These are phyloP conservation scores for Cynara cardunculus DNA, from an alignment of 129 eudicot genomes.

Conservation along the genomic window DNA sequence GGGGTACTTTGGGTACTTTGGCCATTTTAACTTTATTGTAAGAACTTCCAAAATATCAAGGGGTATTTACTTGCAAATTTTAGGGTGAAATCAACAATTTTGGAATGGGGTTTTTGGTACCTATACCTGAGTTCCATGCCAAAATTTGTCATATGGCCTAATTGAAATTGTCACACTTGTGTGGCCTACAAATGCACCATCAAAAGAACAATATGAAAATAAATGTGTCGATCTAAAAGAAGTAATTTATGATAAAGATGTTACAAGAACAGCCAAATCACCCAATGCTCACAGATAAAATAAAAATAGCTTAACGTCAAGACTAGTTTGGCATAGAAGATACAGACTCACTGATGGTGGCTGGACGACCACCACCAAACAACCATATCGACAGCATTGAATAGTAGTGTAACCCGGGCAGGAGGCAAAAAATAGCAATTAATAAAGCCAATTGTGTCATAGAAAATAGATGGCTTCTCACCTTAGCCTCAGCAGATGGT, in stretches of 20 bases:
- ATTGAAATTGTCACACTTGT: neutral
- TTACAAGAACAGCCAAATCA: neutral
- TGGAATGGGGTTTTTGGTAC: neutral
- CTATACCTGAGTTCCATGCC: neutral
- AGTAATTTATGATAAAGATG: neutral
- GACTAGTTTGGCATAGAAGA: neutral
- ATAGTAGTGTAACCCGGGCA: neutral
- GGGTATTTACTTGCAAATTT: neutral
- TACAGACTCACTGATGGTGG: neutral
- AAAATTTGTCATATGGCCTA: neutral
- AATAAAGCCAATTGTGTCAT: neutral
- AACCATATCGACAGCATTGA: no score
- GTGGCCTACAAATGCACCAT: neutral
- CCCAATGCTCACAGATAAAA: neutral
- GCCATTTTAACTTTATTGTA: neutral
- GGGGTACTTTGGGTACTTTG: neutral
- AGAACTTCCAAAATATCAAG: neutral
- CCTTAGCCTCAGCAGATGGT: conserved; percentile 58
- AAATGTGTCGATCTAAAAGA: neutral
- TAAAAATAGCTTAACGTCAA: neutral
- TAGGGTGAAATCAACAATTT: neutral
- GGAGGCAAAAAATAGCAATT: neutral
- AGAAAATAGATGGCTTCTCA: conserved; percentile 20
- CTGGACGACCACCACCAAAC: neutral
- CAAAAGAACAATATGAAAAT: neutral